Conservation (phyloP, 805 yeast genomes). For the Yamadazyma nakazawae region DNA sequence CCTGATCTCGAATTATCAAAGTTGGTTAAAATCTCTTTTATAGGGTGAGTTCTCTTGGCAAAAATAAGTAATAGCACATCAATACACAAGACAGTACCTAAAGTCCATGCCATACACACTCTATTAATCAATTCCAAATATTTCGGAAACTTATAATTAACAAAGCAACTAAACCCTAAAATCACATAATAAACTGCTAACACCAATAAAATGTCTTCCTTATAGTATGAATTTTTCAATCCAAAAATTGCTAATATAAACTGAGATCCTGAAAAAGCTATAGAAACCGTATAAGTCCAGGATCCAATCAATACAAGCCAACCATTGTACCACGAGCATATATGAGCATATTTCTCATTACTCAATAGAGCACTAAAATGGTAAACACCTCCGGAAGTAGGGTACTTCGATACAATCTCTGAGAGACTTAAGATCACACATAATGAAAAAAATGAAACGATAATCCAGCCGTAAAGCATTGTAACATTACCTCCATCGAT, state of each 20-base stretch:
- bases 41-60: slow-evolving; percentile 56
- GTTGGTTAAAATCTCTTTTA: slow-evolving; percentile 56
- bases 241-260: slow-evolving; percentile 67
- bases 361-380: slow-evolving; percentile 74
- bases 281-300: slow-evolving; percentile 73
- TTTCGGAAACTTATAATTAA: slow-evolving; percentile 59
- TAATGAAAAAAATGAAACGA: slow-evolving; percentile 60
- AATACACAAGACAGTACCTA: slow-evolving; percentile 65
- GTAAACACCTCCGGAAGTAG: slow-evolving; percentile 73
- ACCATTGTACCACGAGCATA: slow-evolving; percentile 75
- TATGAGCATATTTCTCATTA: slow-evolving; percentile 50
- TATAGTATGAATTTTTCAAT: slow-evolving; percentile 54
- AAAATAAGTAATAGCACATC: slow-evolving; percentile 60
- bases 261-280: slow-evolving; percentile 74
- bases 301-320: slow-evolving; percentile 73
- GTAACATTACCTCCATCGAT: slow-evolving; percentile 78
- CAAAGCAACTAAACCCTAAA: slow-evolving; percentile 56
- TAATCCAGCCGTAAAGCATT: slow-evolving; percentile 69
- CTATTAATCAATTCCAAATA: slow-evolving; percentile 62
- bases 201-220: slow-evolving; percentile 54
- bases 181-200: slow-evolving; percentile 55
- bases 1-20: slow-evolving; percentile 75
- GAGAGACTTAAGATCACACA: slow-evolving; percentile 69
- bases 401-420: slow-evolving; percentile 74
- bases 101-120: slow-evolving; percentile 72